These are phyloP conservation scores for Fusarium pseudoanthophilum DNA, from an alignment of 2,329 filamentous ascomycete species.

Conservation along the genomic window DNA sequence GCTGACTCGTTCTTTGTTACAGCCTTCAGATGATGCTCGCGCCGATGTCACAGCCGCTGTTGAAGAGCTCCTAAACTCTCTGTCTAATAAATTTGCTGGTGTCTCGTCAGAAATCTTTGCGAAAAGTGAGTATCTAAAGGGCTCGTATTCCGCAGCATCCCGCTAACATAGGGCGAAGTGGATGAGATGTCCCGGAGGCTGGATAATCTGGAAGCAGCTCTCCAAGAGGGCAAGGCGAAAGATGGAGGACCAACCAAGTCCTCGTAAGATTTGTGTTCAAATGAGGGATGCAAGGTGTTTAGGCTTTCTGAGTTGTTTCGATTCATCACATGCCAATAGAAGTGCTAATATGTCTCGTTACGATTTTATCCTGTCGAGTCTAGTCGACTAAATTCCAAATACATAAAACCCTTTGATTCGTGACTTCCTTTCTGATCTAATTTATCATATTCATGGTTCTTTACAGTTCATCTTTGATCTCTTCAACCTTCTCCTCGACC, in stretches of 20 bases:
- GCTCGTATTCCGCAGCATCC: neutral
- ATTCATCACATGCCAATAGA: conserved; percentile 22
- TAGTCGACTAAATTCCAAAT: conserved; percentile 33
- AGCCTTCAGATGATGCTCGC: conserved; percentile 60
- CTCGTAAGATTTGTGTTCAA: conserved; percentile 5
- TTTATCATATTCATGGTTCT: conserved; percentile 22
- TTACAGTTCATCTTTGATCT: conserved; percentile 58
- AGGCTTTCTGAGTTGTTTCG: conserved; percentile 25
- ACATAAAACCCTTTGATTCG: conserved; percentile 29
- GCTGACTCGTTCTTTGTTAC: conserved; percentile 24
- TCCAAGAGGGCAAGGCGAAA: conserved; percentile 67
- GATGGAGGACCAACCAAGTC: conserved; percentile 53
- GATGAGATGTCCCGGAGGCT: conserved; percentile 91
- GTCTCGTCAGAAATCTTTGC: conserved; percentile 88
- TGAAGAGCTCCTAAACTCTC: conserved; percentile 85
- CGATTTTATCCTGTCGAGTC: conserved; percentile 33
- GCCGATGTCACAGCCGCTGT: conserved; percentile 81
- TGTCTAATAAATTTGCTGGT: conserved; percentile 85
- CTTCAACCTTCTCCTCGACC: conserved; percentile 70
- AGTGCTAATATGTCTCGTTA: conserved; percentile 12
- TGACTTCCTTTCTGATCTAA: conserved; percentile 19
- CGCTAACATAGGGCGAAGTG: conserved; percentile 66
- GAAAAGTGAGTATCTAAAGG: conserved; percentile 74
- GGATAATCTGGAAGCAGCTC: conserved; percentile 81
- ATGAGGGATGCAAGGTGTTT: conserved; percentile 19